phyloP scores from a whole-genome alignment of 139 green algal species.

The Diplosphaera chodatii region DNA sequence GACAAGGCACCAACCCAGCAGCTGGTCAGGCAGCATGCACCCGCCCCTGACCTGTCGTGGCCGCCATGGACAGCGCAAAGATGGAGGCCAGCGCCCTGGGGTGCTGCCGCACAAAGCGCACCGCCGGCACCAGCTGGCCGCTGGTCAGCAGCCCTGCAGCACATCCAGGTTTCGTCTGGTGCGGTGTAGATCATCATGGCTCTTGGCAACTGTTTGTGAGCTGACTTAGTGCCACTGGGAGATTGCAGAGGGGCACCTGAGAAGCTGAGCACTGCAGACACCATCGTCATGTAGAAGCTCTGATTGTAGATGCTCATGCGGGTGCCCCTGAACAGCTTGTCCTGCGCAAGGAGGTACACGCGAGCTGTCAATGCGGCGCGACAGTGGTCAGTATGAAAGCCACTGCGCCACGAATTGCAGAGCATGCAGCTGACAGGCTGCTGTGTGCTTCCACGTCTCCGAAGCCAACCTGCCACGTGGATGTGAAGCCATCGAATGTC shows the following conservation, averaged over 20 bases:
- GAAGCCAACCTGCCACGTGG: conserved; percentile 76
- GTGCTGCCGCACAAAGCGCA: conserved; percentile 55
- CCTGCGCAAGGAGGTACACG: too few relatives aligned
- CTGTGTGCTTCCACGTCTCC: too few relatives aligned
- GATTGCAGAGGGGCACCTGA: neutral
- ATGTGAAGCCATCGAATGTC: conserved; percentile 95
- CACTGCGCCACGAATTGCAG: too few relatives aligned
- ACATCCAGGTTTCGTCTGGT: conserved; percentile 6
- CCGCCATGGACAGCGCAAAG: conserved; percentile 44
- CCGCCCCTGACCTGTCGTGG: conserved; percentile 30
- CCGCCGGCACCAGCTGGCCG: conserved; percentile 47
- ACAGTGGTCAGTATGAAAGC: too few relatives aligned
- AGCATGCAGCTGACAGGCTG: too few relatives aligned
- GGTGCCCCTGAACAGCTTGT: conserved; percentile 90
- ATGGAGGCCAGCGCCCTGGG: conserved; percentile 46
- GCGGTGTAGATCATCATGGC: too few relatives aligned
- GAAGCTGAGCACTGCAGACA: conserved; percentile 37
- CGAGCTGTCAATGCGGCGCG: too few relatives aligned
- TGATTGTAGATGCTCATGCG: conserved; percentile 95
- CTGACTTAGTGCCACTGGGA: too few relatives aligned
- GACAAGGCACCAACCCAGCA: too few relatives aligned
- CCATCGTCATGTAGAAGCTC: conserved; percentile 72
- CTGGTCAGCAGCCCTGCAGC: conserved; percentile 43
- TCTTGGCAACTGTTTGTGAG: too few relatives aligned
- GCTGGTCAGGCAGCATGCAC: neutral